phyloP scores from a whole-genome alignment of 2,329 filamentous ascomycete genomes.

The Fragosphaeria purpurea region DNA sequence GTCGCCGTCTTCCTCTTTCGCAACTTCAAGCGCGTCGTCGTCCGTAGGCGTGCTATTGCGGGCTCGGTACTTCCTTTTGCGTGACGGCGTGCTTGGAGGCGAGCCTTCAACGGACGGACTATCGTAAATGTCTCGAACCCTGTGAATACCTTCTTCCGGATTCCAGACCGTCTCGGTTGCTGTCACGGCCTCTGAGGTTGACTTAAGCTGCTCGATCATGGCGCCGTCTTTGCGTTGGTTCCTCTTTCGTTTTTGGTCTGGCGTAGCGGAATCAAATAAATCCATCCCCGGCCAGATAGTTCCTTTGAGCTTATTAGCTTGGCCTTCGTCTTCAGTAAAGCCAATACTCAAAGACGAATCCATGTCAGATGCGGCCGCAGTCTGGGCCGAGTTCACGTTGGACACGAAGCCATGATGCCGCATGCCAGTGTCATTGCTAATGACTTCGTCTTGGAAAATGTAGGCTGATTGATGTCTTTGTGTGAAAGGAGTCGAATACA shows the following conservation, averaged over 20 bases:
- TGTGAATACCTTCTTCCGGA: constrained; percentile 37
- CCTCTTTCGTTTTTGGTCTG: constrained; percentile 60
- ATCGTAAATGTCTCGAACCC: constrained; percentile 50
- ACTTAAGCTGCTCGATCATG: constrained; percentile 56
- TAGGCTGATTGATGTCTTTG: constrained; percentile 11
- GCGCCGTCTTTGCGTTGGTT: constrained; percentile 71
- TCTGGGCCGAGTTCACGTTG: constrained; percentile 18
- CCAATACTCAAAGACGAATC: constrained; percentile 1
- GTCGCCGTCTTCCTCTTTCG: neutral
- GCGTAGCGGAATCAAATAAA: constrained; percentile 69
- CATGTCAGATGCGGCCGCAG: constrained; percentile 17
- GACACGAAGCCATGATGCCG: constrained; percentile 17
- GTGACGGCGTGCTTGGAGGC: constrained; percentile 30
- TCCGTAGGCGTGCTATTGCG: neutral
- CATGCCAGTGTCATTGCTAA: neutral
- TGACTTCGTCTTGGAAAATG: constrained; percentile 1
- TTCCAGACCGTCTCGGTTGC: constrained; percentile 57
- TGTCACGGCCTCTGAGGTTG: constrained; percentile 53
- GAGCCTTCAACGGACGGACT: constrained; percentile 42
- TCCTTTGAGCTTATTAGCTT: constrained; percentile 53
- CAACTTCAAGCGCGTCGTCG: no score
- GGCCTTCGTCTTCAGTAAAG: constrained; percentile 17
- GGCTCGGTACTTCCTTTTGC: constrained; percentile 9
- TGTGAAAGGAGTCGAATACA: constrained; percentile 15
- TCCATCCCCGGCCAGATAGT: constrained; percentile 69